Evolutionary conservation across 2,329 filamentous ascomycete genomes (phyloP).

Genomic region (Ophiostoma himal-ulmi): DNA sequence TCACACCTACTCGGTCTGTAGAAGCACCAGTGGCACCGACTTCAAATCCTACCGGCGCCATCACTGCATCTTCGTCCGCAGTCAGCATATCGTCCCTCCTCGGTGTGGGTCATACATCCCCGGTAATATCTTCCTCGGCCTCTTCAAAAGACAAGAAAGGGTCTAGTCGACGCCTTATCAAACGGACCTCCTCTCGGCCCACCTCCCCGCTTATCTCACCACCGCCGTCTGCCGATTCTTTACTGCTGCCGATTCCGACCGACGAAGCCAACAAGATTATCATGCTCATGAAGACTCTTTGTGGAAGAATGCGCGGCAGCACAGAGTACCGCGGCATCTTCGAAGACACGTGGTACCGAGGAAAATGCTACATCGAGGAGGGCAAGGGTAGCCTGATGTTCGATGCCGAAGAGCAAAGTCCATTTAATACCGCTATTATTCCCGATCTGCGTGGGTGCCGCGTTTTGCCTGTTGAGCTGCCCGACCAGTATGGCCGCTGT

Average conservation of each 20-base stretch:
- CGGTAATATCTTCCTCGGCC: not conserved
- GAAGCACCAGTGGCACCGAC: constrained; percentile 35
- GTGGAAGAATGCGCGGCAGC: constrained; percentile 73
- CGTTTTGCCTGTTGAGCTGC: constrained; percentile 51
- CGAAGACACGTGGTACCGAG: constrained; percentile 58
- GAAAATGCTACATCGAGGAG: constrained; percentile 73
- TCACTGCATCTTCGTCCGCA: constrained; percentile 22
- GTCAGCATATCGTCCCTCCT: constrained; percentile 20
- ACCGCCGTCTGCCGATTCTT: constrained; percentile 54
- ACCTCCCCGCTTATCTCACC: constrained; percentile 51
- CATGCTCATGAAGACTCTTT: constrained; percentile 68
- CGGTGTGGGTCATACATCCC: constrained; percentile 5
- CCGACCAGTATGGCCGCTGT: constrained; percentile 42
- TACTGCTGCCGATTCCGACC: constrained; percentile 55
- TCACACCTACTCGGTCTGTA: constrained; percentile 31
- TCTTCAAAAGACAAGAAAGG: constrained; percentile 40
- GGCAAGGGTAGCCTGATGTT: constrained; percentile 69
- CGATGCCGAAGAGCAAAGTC: constrained; percentile 61
- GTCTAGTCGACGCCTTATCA: constrained; percentile 47
- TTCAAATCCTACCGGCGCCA: constrained; percentile 12
- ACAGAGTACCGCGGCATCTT: constrained; percentile 64
- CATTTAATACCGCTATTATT: constrained; percentile 62
- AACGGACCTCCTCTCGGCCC: constrained; percentile 51
- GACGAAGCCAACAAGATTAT: constrained; percentile 67
- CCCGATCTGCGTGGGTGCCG: constrained; percentile 68